Evolutionary conservation across 2,329 filamentous ascomycete genomes (phyloP).

Genomic region (Fusarium tuaranense): DNA sequence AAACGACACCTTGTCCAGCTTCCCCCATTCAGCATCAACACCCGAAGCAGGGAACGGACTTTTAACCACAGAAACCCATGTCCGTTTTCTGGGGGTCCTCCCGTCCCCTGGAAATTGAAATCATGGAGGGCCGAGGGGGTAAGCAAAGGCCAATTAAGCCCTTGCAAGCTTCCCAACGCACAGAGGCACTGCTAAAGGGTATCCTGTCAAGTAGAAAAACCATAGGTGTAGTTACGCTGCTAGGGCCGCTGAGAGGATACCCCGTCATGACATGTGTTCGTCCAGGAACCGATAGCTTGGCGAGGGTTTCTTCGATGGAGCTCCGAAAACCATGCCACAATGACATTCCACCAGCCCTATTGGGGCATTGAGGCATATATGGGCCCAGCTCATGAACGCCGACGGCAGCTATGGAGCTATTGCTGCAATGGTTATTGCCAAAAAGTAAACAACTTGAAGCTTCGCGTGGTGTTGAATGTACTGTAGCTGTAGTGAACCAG

Average conservation of each 20-base stretch:
- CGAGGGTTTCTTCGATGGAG: conserved; percentile 7
- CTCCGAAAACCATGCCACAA: conserved; percentile 17
- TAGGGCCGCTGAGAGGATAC: not conserved
- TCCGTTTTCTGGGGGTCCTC: conserved; percentile 1
- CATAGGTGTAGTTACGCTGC: not conserved
- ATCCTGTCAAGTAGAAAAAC: not conserved
- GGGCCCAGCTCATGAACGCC: not conserved
- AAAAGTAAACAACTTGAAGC: not conserved
- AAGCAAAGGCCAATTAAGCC: conserved; percentile 4
- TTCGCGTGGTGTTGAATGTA: not conserved
- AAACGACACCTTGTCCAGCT: conserved; percentile 13
- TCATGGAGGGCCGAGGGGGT: conserved; percentile 8
- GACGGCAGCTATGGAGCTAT: not conserved
- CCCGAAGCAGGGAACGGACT: conserved; percentile 19
- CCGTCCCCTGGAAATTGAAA: not conserved
- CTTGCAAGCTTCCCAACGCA: not conserved
- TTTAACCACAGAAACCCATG: conserved; percentile 13
- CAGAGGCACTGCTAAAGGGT: not conserved
- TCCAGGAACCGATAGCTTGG: conserved; percentile 28
- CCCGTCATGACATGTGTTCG: conserved; percentile 21
- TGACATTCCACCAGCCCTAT: conserved; percentile 14
- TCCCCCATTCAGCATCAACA: conserved; percentile 6
- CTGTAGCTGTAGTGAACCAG: not conserved
- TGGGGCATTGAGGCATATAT: conserved; percentile 8
- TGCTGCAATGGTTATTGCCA: not conserved